Evolutionary conservation across 108 stramenopile species (phyloP), one percentile per base, ranked within the genome.

Genomic region (Nitzschia palea): DNA sequence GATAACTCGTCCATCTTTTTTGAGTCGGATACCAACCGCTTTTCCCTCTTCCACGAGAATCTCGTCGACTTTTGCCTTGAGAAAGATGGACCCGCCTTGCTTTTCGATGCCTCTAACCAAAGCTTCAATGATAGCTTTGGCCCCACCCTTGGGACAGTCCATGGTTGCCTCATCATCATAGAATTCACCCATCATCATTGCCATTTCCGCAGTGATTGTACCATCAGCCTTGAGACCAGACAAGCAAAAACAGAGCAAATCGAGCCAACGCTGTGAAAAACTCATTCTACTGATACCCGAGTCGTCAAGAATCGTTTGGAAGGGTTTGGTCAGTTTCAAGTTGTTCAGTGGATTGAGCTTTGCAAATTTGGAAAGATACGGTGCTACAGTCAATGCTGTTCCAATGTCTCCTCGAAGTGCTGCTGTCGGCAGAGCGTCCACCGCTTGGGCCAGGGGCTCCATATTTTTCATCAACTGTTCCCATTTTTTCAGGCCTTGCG

Each of bases 161-260:
- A 96, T 87, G 20, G 81, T 74, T 0, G 88, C 89, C 27, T 73
- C 86, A 4, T 73, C 78, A 23, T 80, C 84, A 67, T 90, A 91
- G 66, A 94, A 89, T 70, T 94, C 92, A 3, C 84, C 88, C 77
- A 96, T 78, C 95, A 96, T 96, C 86, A 95, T 87, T 18, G 88
- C 94, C 92, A 96, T 96, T 54, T 92, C 93, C 3, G 95, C 95
- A 23, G 89, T 91, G 26, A 94, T 93, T 14, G 95, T 94, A 29
- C 91, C 91, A 45, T 73, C 74, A 0, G 91, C 85, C 20, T 89
- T 85, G 20, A 94, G 73, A 30, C 95, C 95, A 15, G 78, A 80
- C 34, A 96, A 74, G 52, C 91, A 88, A 72, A 96, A 96, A 44
- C 91, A 91, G 15, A 96, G 60, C 40, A 93, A 54, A 71, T 96